A percentile compares a stretch with the other conserved stretches of the same genome.
These are phyloP conservation scores for Teratosphaeria epicoccoides DNA, from an alignment of 2,329 filamentous ascomycete species.

Conservation along the genomic window DNA sequence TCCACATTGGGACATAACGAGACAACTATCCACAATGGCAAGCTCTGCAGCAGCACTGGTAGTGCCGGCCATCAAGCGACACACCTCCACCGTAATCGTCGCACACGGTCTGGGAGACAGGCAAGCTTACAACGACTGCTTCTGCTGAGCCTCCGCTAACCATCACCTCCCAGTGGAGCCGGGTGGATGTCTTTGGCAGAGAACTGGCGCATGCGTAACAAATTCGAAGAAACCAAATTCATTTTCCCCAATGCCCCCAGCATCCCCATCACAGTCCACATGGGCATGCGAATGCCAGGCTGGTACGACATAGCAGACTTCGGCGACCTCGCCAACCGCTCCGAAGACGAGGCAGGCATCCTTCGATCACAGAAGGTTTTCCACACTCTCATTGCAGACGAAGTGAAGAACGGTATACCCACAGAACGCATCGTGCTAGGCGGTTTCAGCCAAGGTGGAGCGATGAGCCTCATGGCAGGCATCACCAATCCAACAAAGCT, in stretches of 20 bases:
- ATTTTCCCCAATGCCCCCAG: slow-evolving; percentile 80
- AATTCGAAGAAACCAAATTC: slow-evolving; percentile 84
- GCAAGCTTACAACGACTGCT: slow-evolving; percentile 13
- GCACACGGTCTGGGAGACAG: slow-evolving; percentile 84
- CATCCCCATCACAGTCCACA: slow-evolving; percentile 42
- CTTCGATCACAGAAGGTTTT: slow-evolving; percentile 63
- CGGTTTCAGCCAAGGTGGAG: slow-evolving; percentile 78
- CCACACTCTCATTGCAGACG: slow-evolving; percentile 65
- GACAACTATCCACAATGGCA: slow-evolving; percentile 27
- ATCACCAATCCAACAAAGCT: slow-evolving; percentile 64
- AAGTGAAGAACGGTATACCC: slow-evolving; percentile 71
- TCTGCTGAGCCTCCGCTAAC: not conserved
- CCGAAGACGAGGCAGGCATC: slow-evolving; percentile 64
- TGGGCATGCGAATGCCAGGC: slow-evolving; percentile 70
- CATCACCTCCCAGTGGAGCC: slow-evolving; percentile 38
- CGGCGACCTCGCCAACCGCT: slow-evolving; percentile 35
- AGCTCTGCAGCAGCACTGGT: slow-evolving; percentile 45
- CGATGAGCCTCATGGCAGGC: slow-evolving; percentile 72
- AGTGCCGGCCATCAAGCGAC: slow-evolving; percentile 67
- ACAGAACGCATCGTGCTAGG: slow-evolving; percentile 75
- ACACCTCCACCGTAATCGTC: slow-evolving; percentile 93
- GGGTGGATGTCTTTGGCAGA: slow-evolving; percentile 74
- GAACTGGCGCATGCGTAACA: slow-evolving; percentile 70
- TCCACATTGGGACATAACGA: not conserved
- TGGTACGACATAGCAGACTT: slow-evolving; percentile 66